These are phyloP conservation scores for Crucihimalaya himalaica DNA, from an alignment of 345 rosid genomes.

Conservation along the genomic window DNA sequence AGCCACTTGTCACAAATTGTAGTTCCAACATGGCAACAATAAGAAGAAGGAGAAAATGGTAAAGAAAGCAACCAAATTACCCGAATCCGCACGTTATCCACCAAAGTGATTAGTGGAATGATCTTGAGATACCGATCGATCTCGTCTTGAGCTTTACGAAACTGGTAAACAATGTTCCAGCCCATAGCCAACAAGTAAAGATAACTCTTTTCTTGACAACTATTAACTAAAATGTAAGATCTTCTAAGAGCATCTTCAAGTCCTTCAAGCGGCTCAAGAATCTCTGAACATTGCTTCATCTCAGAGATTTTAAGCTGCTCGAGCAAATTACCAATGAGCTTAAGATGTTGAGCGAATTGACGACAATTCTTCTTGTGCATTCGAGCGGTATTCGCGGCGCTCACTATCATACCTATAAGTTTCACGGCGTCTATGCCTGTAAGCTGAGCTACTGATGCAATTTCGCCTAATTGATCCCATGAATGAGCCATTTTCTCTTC, in stretches of 20 bases:
- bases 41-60: neutral
- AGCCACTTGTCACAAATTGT: too few relatives aligned
- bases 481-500: slow-evolving; percentile 53
- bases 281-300: slow-evolving; percentile 75
- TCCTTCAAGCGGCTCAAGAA: slow-evolving; percentile 83
- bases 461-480: slow-evolving; percentile 82
- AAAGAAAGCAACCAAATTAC: slow-evolving; percentile 38
- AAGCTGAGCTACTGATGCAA: slow-evolving; percentile 78
- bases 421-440: slow-evolving; percentile 81
- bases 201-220: slow-evolving; percentile 88
- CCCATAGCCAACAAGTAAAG: slow-evolving; percentile 96
- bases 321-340: slow-evolving; percentile 82
- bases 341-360: slow-evolving; percentile 87
- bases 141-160: slow-evolving; percentile 86
- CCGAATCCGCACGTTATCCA: slow-evolving; percentile 88
- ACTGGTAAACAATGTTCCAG: slow-evolving; percentile 96
- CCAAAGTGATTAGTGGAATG: slow-evolving; percentile 85
- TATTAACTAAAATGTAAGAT: slow-evolving; percentile 71
- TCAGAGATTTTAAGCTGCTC: slow-evolving; percentile 87
- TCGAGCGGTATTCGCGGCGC: slow-evolving; percentile 79
- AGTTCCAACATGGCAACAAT: neutral
- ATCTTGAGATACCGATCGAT: slow-evolving; percentile 87
- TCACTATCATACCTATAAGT: slow-evolving; percentile 78
- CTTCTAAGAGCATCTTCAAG: slow-evolving; percentile 91
- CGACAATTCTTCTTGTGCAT: slow-evolving; percentile 96